Evolutionary conservation across 2,329 filamentous ascomycete genomes (phyloP).

Genomic region (Madurella fahalii): DNA sequence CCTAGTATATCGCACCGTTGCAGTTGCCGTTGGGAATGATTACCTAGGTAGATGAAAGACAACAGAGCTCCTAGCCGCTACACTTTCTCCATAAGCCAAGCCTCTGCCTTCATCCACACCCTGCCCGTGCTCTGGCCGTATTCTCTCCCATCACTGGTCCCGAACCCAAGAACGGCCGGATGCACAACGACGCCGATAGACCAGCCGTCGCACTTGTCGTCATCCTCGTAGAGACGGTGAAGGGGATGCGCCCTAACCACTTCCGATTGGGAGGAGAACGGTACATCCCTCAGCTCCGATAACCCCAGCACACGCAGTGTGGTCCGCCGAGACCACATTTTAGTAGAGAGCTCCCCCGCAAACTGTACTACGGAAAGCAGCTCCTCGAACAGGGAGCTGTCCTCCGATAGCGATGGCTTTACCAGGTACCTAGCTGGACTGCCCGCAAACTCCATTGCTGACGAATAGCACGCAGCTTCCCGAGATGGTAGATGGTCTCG

Average conservation of each 20-base stretch:
- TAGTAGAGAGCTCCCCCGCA: conserved; percentile 2
- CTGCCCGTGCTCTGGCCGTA: neutral
- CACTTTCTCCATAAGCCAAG: neutral
- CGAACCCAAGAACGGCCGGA: conserved; percentile 2
- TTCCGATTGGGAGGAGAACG: neutral
- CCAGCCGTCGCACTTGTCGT: conserved; percentile 8
- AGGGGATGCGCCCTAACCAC: conserved; percentile 3
- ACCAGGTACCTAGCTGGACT: neutral
- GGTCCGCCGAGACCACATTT: conserved; percentile 1
- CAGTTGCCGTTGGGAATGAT: no score
- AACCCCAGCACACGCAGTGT: neutral
- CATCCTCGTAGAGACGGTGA: conserved; percentile 9
- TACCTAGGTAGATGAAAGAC: no score
- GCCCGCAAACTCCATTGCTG: neutral
- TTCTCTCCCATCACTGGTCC: conserved; percentile 7
- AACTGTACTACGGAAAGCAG: neutral
- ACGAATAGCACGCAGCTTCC: neutral
- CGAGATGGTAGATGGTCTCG: neutral
- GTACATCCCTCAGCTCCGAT: neutral
- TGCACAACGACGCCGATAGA: conserved; percentile 3
- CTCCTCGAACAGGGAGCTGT: neutral
- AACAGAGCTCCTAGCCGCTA: no score
- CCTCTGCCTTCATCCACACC: conserved; percentile 12
- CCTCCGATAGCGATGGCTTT: neutral
- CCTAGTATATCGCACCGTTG: no score